Evolutionary conservation across 116 monocot genomes (phyloP).

Genomic region (Iris pallida): DNA sequence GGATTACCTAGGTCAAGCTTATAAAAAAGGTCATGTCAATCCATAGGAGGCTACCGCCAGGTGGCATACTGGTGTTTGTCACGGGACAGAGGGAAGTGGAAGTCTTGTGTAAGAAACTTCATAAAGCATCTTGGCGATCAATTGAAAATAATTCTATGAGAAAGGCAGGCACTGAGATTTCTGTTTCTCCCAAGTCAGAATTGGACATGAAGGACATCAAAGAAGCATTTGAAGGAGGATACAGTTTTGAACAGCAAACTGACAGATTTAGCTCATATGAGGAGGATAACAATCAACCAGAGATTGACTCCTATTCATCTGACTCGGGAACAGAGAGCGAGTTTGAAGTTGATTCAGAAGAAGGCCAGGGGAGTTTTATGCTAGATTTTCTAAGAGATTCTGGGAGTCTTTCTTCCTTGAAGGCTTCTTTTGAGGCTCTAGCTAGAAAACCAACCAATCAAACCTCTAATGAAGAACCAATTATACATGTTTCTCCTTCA

Average conservation of each 20-base stretch:
- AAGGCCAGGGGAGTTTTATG: slow-evolving; percentile 16
- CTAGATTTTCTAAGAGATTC: slow-evolving; percentile 48
- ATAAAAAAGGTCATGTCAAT: slow-evolving; percentile 85
- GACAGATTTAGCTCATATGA: slow-evolving; percentile 56
- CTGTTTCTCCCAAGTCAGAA: slow-evolving; percentile 20
- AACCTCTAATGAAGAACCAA: neutral
- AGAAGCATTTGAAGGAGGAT: slow-evolving; percentile 50
- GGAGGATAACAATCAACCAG: slow-evolving; percentile 35
- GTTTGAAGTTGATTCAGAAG: slow-evolving; percentile 38
- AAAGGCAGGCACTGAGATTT: slow-evolving; percentile 10
- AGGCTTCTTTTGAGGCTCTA: slow-evolving; percentile 76
- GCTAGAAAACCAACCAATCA: slow-evolving; percentile 19
- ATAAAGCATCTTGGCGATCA: slow-evolving; percentile 40
- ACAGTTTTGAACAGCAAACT: slow-evolving; percentile 22
- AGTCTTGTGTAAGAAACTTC: slow-evolving; percentile 60
- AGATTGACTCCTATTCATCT: slow-evolving; percentile 25
- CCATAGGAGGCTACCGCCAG: slow-evolving; percentile 78
- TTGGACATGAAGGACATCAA: slow-evolving; percentile 34
- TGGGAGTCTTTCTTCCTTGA: slow-evolving; percentile 58
- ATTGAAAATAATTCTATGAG: slow-evolving; percentile 13
- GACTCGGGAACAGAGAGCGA: slow-evolving; percentile 53
- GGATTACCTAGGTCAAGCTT: slow-evolving; percentile 81
- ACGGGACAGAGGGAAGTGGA: slow-evolving; percentile 98
- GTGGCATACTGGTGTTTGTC: slow-evolving; percentile 92
- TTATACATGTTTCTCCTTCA: neutral